Evolutionary conservation across 345 rosid genomes (phyloP).

Genomic region (Rhodomyrtus tomentosa): DNA sequence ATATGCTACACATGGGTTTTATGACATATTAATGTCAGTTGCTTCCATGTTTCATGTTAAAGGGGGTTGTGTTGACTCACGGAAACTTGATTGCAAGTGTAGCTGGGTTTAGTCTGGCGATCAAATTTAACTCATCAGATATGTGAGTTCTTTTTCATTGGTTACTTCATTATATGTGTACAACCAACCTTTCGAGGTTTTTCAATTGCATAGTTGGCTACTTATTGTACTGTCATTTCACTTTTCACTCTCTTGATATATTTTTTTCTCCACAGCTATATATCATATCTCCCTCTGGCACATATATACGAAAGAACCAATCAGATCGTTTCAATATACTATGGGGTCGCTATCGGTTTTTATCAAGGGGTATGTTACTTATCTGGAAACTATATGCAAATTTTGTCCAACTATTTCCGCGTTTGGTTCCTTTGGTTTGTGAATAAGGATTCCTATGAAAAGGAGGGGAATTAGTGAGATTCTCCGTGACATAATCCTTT

Average conservation of each 20-base stretch:
- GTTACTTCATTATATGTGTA: neutral
- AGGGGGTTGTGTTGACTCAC: conserved; percentile 85
- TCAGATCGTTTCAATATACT: conserved; percentile 51
- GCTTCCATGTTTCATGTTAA: neutral
- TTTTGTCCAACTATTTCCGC: neutral
- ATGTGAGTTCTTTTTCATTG: conserved; percentile 37
- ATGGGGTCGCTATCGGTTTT: conserved; percentile 68
- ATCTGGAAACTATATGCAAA: neutral
- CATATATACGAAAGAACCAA: conserved; percentile 78
- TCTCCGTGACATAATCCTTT: neutral
- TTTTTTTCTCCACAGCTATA: conserved; percentile 31
- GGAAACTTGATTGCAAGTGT: conserved; percentile 75
- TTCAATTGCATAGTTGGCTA: neutral
- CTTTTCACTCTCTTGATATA: neutral
- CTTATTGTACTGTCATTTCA: neutral
- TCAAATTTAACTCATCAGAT: conserved; percentile 46
- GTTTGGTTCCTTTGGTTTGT: neutral
- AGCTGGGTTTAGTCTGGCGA: conserved; percentile 37
- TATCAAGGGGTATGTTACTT: conserved; percentile 74
- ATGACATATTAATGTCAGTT: neutral
- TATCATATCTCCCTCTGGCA: conserved; percentile 91
- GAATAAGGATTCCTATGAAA: neutral
- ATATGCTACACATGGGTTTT: conserved; percentile 2
- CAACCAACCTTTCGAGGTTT: neutral
- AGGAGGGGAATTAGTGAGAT: neutral